These are phyloP conservation scores for Saccharomycopsis crataegensis DNA, from an alignment of 1,139 yeast genomes.

Conservation along the genomic window DNA sequence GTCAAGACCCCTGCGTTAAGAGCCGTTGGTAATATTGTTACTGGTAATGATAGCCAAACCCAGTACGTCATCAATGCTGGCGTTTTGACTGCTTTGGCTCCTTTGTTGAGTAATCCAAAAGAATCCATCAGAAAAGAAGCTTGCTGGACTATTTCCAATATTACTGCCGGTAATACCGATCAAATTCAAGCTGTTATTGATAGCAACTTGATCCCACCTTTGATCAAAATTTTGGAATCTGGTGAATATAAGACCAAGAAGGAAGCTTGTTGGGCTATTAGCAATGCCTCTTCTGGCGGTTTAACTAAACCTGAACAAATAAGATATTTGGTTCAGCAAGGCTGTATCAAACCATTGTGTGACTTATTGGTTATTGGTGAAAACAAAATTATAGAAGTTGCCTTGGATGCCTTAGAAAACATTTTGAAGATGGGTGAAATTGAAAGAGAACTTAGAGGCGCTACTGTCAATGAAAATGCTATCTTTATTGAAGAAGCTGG, in stretches of 20 bases:
- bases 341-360: slow-evolving; percentile 95
- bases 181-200: slow-evolving; percentile 97
- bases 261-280: slow-evolving; percentile 99
- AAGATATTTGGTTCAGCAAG: slow-evolving; percentile 85
- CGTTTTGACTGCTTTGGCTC: slow-evolving; percentile 77
- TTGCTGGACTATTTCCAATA: slow-evolving; percentile 97
- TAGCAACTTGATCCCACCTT: slow-evolving; percentile 87
- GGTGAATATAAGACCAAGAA: slow-evolving; percentile 96
- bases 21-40: slow-evolving; percentile 96
- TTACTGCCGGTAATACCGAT: slow-evolving; percentile 92
- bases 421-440: slow-evolving; percentile 90
- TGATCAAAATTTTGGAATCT: slow-evolving; percentile 67
- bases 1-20: slow-evolving; percentile 97
- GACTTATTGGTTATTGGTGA: slow-evolving; percentile 85
- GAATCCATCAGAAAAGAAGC: slow-evolving; percentile 95
- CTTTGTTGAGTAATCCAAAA: slow-evolving; percentile 74
- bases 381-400: slow-evolving; percentile 86
- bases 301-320: slow-evolving; percentile 88
- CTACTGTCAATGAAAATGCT: slow-evolving; percentile 75
- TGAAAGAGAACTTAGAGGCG: slow-evolving; percentile 73
- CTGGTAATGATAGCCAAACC: slow-evolving; percentile 93
- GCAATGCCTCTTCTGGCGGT: slow-evolving; percentile 97
- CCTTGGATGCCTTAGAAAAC: slow-evolving; percentile 91
- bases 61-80: slow-evolving; percentile 93
- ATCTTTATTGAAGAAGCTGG: slow-evolving; percentile 95